phyloP scores from a whole-genome alignment of 371 early-diverging fungal species.

The Choanephora cucurbitarum region DNA sequence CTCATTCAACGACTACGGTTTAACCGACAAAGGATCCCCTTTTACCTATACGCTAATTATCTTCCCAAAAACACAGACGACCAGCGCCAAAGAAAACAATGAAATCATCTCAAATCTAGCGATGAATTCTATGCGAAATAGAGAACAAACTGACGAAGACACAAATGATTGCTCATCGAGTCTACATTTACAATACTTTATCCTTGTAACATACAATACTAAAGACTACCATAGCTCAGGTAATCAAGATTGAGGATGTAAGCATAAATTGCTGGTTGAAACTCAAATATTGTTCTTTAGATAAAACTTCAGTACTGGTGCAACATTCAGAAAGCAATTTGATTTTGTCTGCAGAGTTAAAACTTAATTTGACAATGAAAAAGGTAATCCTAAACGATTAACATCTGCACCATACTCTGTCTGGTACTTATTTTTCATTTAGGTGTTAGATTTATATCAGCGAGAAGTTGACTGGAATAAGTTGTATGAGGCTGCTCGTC shows the following conservation, averaged over 20 bases:
- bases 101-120: slow-evolving; percentile 11
- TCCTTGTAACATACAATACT: slow-evolving; percentile 35
- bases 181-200: slow-evolving; percentile 35
- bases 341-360: slow-evolving; percentile 28
- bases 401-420: no score
- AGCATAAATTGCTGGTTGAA: slow-evolving; percentile 24
- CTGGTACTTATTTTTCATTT: background rate
- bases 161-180: slow-evolving; percentile 1
- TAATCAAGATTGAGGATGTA: slow-evolving; percentile 15
- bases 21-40: background rate
- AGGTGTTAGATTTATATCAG: slow-evolving; percentile 33
- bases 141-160: background rate
- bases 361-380: slow-evolving; percentile 34
- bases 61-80: slow-evolving; percentile 18
- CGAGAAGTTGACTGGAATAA: slow-evolving; percentile 43
- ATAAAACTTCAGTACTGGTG: slow-evolving; percentile 33
- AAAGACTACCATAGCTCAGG: slow-evolving; percentile 24
- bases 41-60: slow-evolving; percentile 34
- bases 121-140: slow-evolving; percentile 6
- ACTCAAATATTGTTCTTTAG: slow-evolving; percentile 21
- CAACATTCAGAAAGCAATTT: slow-evolving; percentile 29
- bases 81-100: slow-evolving; percentile 3
- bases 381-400: slow-evolving; percentile 23
- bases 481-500: slow-evolving; percentile 26
- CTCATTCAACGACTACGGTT: slow-evolving; percentile 20